Conservation (phyloP, 208 protist genomes). For the Acanthamoeba healyi region DNA sequence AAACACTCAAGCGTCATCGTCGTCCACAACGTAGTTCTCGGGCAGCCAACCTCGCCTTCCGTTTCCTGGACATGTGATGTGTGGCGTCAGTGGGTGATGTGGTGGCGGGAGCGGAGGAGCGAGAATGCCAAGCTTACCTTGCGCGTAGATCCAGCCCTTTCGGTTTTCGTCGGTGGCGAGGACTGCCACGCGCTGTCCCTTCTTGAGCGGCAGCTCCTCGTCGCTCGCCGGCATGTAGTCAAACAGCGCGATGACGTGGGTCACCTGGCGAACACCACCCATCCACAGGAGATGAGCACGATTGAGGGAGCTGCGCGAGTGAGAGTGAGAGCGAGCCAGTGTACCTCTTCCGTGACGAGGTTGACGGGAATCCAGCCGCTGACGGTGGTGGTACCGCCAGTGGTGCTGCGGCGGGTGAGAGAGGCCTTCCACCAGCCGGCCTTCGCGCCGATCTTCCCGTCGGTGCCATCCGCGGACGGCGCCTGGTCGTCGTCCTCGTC, state of each 20-base stretch:
- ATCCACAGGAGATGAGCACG: background rate
- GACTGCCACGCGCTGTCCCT: constrained; percentile 60
- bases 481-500: background rate
- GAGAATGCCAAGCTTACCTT: constrained; percentile 11
- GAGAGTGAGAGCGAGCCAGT: no score
- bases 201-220: constrained; percentile 69
- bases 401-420: constrained; percentile 63
- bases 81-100: background rate
- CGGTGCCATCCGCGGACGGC: background rate
- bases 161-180: constrained; percentile 59
- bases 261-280: background rate
- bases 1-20: background rate
- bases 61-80: constrained; percentile 5
- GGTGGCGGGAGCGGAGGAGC: background rate
- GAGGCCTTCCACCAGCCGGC: constrained; percentile 29
- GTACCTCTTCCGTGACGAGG: constrained; percentile 54
- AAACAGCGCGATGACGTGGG: constrained; percentile 54
- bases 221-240: constrained; percentile 58
- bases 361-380: constrained; percentile 64
- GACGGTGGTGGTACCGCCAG: constrained; percentile 55
- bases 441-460: background rate
- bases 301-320: no score
- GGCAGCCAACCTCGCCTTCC: constrained; percentile 59
- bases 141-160: constrained; percentile 68
- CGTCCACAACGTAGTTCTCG: constrained; percentile 65